Conservation (phyloP, 1,139 yeast species). For the Scheffersomyces lignicola region DNA sequence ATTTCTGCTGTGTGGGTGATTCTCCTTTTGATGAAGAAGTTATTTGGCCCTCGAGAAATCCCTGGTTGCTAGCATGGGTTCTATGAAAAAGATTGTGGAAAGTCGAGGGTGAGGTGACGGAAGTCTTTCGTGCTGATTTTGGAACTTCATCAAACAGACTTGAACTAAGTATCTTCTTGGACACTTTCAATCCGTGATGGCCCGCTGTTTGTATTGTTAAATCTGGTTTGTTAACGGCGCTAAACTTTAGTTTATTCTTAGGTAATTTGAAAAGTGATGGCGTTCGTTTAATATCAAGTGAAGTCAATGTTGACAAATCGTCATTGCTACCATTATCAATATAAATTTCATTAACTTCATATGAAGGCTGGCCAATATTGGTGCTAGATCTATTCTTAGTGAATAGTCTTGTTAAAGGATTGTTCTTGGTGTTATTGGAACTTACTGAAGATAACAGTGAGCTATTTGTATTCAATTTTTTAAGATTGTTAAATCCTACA, state of each 20-base stretch:
- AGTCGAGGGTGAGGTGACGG: slow-evolving; percentile 37
- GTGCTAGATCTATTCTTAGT: slow-evolving; percentile 33
- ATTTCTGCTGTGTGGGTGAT: slow-evolving; percentile 4
- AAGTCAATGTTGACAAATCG: slow-evolving; percentile 18
- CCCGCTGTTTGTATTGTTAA: slow-evolving; percentile 31
- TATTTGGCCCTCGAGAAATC: slow-evolving; percentile 11
- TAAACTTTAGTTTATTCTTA: slow-evolving; percentile 14
- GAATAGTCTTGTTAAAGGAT: slow-evolving; percentile 34
- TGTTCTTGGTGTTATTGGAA: slow-evolving; percentile 23
- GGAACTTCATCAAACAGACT: slow-evolving; percentile 20
- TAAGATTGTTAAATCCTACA: slow-evolving; percentile 43
- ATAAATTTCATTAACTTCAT: slow-evolving; percentile 10
- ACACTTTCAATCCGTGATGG: slow-evolving; percentile 27
- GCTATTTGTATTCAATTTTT: slow-evolving; percentile 34
- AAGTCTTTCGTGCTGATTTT: slow-evolving; percentile 19
- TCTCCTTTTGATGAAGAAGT: slow-evolving; percentile 12
- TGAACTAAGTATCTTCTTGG: slow-evolving; percentile 28
- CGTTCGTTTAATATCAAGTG: slow-evolving; percentile 1
- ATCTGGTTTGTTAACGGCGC: slow-evolving; percentile 21
- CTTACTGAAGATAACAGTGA: slow-evolving; percentile 28
- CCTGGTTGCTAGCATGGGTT: slow-evolving; percentile 20
- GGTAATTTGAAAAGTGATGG: slow-evolving; percentile 2
- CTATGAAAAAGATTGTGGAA: slow-evolving; percentile 40
- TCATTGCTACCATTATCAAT: slow-evolving; percentile 14
- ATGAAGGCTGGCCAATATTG: slow-evolving; percentile 13